Base-by-base conservation (phyloP, 306 rosid genomes). In the Aeschynomene evenia region DNA sequence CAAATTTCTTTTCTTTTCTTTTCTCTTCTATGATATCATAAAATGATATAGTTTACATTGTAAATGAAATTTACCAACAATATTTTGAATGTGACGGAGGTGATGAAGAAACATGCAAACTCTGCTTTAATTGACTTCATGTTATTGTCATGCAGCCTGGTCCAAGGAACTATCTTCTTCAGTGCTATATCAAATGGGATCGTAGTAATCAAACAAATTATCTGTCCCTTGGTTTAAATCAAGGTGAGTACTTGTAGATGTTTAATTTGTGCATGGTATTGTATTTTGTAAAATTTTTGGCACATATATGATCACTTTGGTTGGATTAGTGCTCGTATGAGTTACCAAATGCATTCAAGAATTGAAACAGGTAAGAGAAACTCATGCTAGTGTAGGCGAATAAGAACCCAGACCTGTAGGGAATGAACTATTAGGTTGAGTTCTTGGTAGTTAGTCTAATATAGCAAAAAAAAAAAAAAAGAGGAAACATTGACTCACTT, bases 91-190 rank as follows among this genome's bases (percentile, higher is more conserved):
- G 33, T 61, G 34, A 22, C 12, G 21, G 66, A 45, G 52, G 21
- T 28, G 71, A 31, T 37, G 46, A 31, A n/a, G 33, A 46, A 34
- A 24, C 15, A 19, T 75, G 73, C 46, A 43, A 43, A n/a, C n/a
- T n/a, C n/a, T n/a, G n/a, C n/a, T n/a, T 22, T 68, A 31, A 37
- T 73, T 29, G 46, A 48, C 20, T 46, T 49, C 74, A 63, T 69
- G 62, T 71, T 78, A 65, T 63, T 60, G 50, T 55, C 80, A 53
- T 82, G 88, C 88, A 90, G 96, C 95, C 96, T 84, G 96, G 96
- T 65, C 90, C 90, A 48, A 87, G 92, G 82, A 85, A 37, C 37
- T 77, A 84, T 16, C 87, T 85, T 66, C 78, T 90, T 74, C 96
- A 88, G 63, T 90, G 95, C 71, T 86, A 66, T 76, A 90, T 90